Evolutionary conservation across 2,329 filamentous ascomycete species (phyloP).

Genomic region (Penicillium sp.): DNA sequence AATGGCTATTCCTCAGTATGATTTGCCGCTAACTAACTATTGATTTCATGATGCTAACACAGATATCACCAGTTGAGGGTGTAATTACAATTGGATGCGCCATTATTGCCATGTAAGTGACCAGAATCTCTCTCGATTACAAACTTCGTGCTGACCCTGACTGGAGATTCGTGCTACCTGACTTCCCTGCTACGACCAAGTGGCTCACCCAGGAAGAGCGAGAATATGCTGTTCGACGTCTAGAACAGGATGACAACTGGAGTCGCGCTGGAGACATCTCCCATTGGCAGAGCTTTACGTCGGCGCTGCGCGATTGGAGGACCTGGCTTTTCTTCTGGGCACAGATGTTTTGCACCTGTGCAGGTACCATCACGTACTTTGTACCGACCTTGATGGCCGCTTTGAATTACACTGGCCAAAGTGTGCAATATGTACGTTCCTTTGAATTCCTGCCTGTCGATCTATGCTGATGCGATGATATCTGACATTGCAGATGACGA

Average conservation of each 20-base stretch:
- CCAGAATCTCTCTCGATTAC: too few relatives aligned
- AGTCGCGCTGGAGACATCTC: not conserved
- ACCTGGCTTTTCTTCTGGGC: conserved; percentile 12
- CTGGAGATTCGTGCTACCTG: conserved; percentile 41
- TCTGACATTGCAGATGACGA: too few relatives aligned
- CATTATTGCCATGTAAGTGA: too few relatives aligned
- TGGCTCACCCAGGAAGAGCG: conserved; percentile 60
- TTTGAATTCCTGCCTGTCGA: too few relatives aligned
- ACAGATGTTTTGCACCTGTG: conserved; percentile 10
- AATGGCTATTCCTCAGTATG: conserved; percentile 16
- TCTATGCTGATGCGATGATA: too few relatives aligned
- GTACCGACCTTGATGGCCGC: too few relatives aligned
- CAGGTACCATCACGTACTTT: not conserved
- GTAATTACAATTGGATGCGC: too few relatives aligned
- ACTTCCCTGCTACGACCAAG: conserved; percentile 62
- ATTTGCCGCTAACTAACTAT: not conserved
- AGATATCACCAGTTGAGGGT: too few relatives aligned
- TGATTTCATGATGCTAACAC: too few relatives aligned
- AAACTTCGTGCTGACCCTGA: too few relatives aligned
- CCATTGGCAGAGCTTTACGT: conserved; percentile 8
- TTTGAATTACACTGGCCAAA: too few relatives aligned
- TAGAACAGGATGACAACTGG: conserved; percentile 54
- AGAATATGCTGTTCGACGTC: conserved; percentile 58
- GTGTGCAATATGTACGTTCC: too few relatives aligned
- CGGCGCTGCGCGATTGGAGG: conserved; percentile 8